Evolutionary conservation across 2,329 filamentous ascomycete species (phyloP), one percentile per base, ranked within the genome.

Genomic region (Chlorencoelia australis): DNA sequence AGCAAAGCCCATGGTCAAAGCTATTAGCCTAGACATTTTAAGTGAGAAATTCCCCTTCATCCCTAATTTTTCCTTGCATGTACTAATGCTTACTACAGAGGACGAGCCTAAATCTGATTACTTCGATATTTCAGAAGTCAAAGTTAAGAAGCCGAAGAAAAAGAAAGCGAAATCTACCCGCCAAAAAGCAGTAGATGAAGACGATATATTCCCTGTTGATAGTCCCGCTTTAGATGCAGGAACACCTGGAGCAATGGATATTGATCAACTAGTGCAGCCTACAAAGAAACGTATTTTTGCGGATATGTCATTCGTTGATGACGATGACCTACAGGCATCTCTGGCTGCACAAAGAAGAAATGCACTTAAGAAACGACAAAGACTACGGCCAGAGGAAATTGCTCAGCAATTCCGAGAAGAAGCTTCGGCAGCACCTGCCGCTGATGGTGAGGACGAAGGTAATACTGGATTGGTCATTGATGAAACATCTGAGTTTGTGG

Each of bases 401-500:
- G 88, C 84, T 13, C 77, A 79, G 46, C 82, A 91, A 53, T 64
- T 98, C 25, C 66, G 69, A 41, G 75, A 83, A 54, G 78, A 83
- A 49, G 63, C 53, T 17, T 55, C 61, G n/a, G 59, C 52, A 32
- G 57, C 52, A 6, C 65, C 72, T 53, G 79, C 76, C 14, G 72
- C 78, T 19, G 75, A 79, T 33, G 70, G 71, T 16, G 63, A 70
- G 3, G 65, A 60, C 11, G 65, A 68, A 0, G 66, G 73, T 3
- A 64, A 65, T 17, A 47, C 61, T 26, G 89, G 87, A 2, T 66
- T 98, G 2, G 73, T 95, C n/a, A 88, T 98, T 39, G 89, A 95
- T 42, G 91, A 95, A 55, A 94, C 89, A 1, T 87, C 87, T 0
- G 88, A 94, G 51, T 98, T 98, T 51, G 82, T 98, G 19, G 82